Base-by-base conservation (phyloP, 768 basidiomycete species). In the Termitomyces sp. region DNA sequence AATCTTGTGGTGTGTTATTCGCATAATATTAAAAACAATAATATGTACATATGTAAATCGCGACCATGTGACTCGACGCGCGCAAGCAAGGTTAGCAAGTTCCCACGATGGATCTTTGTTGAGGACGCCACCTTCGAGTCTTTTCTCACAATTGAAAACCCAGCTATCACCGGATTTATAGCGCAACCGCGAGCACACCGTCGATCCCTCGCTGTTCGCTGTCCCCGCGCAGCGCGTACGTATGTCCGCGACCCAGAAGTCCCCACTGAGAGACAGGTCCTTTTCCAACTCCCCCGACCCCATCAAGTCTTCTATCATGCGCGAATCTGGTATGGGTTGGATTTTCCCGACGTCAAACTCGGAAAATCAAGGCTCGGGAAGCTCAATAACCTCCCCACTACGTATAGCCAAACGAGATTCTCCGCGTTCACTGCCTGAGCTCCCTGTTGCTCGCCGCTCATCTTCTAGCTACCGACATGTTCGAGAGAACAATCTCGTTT, bases 381-480 rank as follows among this genome's bases (percentile, higher is more conserved):
- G 68, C 51, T 74, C 77, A 29, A 70, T 78, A 29, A 84, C 81
- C 0, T 84, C 87, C 0, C 90, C 90, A 22, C 81, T 92, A 45
- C 81, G 87, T 60, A 90, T 92, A 61, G 73, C 86, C 16, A 92
- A 91, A 68, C 82, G 88, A 58, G 86, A 87, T 55, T 75, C 78
- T 46, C 75, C 79, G 28, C 70, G 72, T 51, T 31, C 33, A 34
- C 70, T 73, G 5, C 74, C 75, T 22, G 78, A 74, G 47, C 75
- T 83, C 46, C 69, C 73, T n/a, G 71, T 91, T 46, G 84, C 85
- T 49, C 83, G 91, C 33, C 81, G 91, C 44, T 79, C 83, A 16
- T 91, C 89, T 8, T 86, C 84, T 42, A 91, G 88, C 70, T 93
- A 87, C 73, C 86, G 82, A 62, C 90, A 90, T 70, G 80, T 92